These are phyloP conservation scores for Mimosa pudica DNA, from an alignment of 306 rosid species.

Conservation along the genomic window DNA sequence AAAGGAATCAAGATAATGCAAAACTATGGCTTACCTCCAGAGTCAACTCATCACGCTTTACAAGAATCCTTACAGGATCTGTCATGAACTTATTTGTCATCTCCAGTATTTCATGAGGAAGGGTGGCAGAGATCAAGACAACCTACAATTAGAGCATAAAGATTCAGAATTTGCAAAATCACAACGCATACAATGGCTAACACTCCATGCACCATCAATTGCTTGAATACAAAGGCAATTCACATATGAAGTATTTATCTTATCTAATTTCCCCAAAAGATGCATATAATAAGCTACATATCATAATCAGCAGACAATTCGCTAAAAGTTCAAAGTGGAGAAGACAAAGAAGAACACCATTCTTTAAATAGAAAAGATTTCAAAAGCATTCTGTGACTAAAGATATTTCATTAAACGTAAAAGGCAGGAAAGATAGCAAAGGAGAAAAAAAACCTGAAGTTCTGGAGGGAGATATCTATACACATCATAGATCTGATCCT, in stretches of 20 bases:
- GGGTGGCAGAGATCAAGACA: constrained; percentile 94
- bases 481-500: constrained; percentile 97
- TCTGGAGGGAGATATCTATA: constrained; percentile 99
- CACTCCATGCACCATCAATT: constrained; percentile 6
- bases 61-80: constrained; percentile 97
- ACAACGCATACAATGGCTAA: background rate
- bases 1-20: constrained; percentile 12
- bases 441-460: constrained; percentile 76
- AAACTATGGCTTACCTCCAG: constrained; percentile 66
- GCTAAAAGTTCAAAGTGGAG: background rate
- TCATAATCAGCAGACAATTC: background rate
- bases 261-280: background rate
- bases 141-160: constrained; percentile 55
- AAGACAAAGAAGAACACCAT: background rate
- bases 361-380: constrained; percentile 7
- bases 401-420: constrained; percentile 8
- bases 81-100: constrained; percentile 96
- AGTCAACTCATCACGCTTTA: constrained; percentile 98
- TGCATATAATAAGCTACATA: background rate
- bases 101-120: constrained; percentile 98
- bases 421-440: background rate
- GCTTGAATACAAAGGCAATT: constrained; percentile 3
- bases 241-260: constrained; percentile 1
- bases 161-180: constrained; percentile 11
- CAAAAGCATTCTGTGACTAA: background rate